A percentile compares a stretch with the other conserved stretches of the same genome.
These are phyloP conservation scores for Penicillium sp. DNA, from an alignment of 2,329 filamentous ascomycete genomes.

Conservation along the genomic window DNA sequence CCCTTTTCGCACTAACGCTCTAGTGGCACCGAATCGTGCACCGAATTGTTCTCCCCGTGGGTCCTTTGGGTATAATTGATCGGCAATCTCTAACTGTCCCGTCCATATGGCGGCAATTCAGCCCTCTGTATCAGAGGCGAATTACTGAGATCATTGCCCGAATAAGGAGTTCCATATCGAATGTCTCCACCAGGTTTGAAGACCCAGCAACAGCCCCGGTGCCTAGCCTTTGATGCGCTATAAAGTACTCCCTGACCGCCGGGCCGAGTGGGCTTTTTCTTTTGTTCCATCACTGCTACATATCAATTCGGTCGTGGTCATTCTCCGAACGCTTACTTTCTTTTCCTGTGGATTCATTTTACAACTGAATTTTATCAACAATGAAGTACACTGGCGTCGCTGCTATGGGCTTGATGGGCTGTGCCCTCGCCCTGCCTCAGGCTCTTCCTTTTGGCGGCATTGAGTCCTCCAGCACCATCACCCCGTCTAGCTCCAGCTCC, in stretches of 20 bases:
- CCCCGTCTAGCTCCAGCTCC: background rate
- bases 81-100: conserved; percentile 5
- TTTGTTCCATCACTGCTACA: background rate
- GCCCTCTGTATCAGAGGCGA: conserved; percentile 2
- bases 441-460: background rate
- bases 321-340: background rate
- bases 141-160: conserved; percentile 16
- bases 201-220: conserved; percentile 1
- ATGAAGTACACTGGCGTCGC: conserved; percentile 21
- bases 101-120: background rate
- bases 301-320: background rate
- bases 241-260: conserved; percentile 10
- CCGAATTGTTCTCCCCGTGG: background rate
- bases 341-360: background rate
- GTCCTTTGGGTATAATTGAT: conserved; percentile 4
- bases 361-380: background rate
- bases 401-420: conserved; percentile 21
- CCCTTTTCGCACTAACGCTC: background rate
- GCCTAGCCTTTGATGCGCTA: background rate
- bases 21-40: background rate
- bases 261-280: background rate
- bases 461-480: conserved; percentile 1
- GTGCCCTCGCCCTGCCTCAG: conserved; percentile 21
- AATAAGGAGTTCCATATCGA: conserved; percentile 12
- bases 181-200: conserved; percentile 4